Conservation (phyloP, 2,329 filamentous ascomycete genomes). For the Volutella citrinella region DNA sequence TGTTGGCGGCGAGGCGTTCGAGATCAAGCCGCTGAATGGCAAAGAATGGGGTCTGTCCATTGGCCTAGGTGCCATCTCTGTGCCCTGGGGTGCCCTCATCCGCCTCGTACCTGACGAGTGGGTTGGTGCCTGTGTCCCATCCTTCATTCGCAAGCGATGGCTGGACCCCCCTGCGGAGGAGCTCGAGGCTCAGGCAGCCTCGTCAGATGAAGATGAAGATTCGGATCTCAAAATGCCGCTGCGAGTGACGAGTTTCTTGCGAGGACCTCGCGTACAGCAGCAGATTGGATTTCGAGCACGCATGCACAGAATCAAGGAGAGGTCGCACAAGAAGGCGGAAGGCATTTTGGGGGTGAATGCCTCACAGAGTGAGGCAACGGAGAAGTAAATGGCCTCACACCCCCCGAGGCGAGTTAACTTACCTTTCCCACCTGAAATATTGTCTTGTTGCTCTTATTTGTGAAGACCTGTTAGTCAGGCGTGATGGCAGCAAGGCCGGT, state of each 20-base stretch:
- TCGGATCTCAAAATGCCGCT: conserved; percentile 22
- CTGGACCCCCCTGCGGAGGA: conserved; percentile 16
- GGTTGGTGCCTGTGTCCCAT: conserved; percentile 27
- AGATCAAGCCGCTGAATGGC: conserved; percentile 59
- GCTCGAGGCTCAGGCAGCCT: conserved; percentile 10
- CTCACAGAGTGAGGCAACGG: conserved; percentile 7
- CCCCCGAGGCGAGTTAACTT: not conserved
- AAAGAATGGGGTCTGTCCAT: conserved; percentile 83
- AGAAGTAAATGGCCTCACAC: conserved; percentile 7
- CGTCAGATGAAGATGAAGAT: conserved; percentile 17
- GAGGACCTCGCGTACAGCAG: conserved; percentile 27
- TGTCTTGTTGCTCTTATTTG: not conserved
- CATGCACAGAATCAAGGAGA: conserved; percentile 27
- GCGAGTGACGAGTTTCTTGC: conserved; percentile 29
- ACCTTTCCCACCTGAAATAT: not conserved
- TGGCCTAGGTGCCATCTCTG: conserved; percentile 69
- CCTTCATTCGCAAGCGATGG: conserved; percentile 27
- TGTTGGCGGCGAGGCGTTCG: conserved; percentile 74
- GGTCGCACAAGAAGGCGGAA: conserved; percentile 17
- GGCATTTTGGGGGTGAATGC: conserved; percentile 5
- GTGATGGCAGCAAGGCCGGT: too few species aligned
- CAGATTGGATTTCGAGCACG: conserved; percentile 28
- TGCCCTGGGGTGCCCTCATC: conserved; percentile 72
- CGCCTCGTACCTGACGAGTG: conserved; percentile 69
- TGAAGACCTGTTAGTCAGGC: too few species aligned